Evolutionary conservation across 2,329 filamentous ascomycete species (phyloP).

Genomic region (Paraphaeosphaeria sporulosa): DNA sequence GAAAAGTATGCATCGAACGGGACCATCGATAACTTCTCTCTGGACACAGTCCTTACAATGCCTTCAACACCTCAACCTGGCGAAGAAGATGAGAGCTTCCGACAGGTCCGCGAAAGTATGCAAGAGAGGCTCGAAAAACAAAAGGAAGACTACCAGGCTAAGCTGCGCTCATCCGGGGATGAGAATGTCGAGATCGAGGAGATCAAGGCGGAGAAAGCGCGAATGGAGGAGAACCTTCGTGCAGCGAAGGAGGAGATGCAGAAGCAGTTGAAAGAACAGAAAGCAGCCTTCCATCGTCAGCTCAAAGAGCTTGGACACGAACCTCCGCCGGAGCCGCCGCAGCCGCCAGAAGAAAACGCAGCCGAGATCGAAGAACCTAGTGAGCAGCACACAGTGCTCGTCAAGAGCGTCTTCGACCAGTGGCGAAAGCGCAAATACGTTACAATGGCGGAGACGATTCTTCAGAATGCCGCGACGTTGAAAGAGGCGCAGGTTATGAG

Average conservation of each 20-base stretch:
- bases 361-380: conserved; percentile 58
- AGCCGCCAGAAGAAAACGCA: conserved; percentile 13
- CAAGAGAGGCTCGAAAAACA: conserved; percentile 82
- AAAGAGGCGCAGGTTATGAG: conserved; percentile 99
- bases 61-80: conserved; percentile 86
- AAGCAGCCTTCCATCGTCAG: conserved; percentile 83
- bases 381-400: conserved; percentile 74
- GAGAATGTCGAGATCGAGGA: conserved; percentile 82
- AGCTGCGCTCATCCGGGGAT: conserved; percentile 76
- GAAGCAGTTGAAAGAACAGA: conserved; percentile 81
- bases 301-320: conserved; percentile 70
- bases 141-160: conserved; percentile 81
- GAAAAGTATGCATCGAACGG: conserved; percentile 97
- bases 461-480: conserved; percentile 84
- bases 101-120: conserved; percentile 80
- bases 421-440: conserved; percentile 91
- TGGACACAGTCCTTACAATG: conserved; percentile 93
- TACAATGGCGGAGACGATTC: conserved; percentile 88
- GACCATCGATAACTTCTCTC: conserved; percentile 92
- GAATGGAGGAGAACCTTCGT: conserved; percentile 83
- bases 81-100: conserved; percentile 77
- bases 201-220: conserved; percentile 79
- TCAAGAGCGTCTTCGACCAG: conserved; percentile 70
- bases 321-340: conserved; percentile 58
- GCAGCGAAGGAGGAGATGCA: conserved; percentile 89